Percentiles rank a stretch among this genome's conserved stretches.
Evolutionary conservation across 768 basidiomycete species (phyloP).

Genomic region (Phylloporus arenicola): DNA sequence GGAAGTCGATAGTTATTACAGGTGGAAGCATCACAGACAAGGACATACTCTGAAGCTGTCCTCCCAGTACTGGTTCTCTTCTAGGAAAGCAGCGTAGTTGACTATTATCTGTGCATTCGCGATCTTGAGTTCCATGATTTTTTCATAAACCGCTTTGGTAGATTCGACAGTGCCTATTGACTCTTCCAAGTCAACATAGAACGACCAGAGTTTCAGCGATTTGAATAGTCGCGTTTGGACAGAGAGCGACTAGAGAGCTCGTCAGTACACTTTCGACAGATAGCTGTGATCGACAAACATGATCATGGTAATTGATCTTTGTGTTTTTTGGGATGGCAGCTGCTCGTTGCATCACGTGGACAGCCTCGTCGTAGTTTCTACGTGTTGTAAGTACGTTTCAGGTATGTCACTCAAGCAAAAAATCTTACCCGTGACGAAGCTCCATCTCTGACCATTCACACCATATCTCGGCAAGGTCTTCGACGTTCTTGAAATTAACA

Average conservation of each 20-base stretch:
- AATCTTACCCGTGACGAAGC: conserved; percentile 82
- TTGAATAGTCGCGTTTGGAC: conserved; percentile 93
- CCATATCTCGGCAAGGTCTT: conserved; percentile 98
- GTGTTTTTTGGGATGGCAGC: conserved; percentile 84
- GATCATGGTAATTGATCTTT: conserved; percentile 92
- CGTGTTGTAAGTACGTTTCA: conserved; percentile 8
- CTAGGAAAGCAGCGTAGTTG: conserved; percentile 95
- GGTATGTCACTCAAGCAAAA: neutral
- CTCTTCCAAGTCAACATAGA: conserved; percentile 96
- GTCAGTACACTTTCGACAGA: conserved; percentile 11
- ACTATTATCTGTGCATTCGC: conserved; percentile 97
- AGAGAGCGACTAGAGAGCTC: conserved; percentile 55
- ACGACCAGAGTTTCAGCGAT: conserved; percentile 97
- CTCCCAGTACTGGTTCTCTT: conserved; percentile 97
- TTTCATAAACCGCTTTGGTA: conserved; percentile 90
- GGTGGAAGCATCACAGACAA: neutral
- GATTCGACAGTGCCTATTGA: conserved; percentile 92
- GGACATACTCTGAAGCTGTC: conserved; percentile 94
- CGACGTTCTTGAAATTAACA: conserved; percentile 90
- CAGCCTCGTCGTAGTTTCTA: conserved; percentile 95
- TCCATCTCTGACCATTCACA: conserved; percentile 99
- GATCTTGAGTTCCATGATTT: conserved; percentile 92
- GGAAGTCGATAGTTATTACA: conserved; percentile 6
- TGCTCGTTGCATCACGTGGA: conserved; percentile 95
- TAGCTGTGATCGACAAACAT: conserved; percentile 45